A percentile compares a stretch with the other conserved stretches of the same genome.
Conservation (phyloP, 2,329 filamentous ascomycete genomes). For the Botryotinia globosa region DNA sequence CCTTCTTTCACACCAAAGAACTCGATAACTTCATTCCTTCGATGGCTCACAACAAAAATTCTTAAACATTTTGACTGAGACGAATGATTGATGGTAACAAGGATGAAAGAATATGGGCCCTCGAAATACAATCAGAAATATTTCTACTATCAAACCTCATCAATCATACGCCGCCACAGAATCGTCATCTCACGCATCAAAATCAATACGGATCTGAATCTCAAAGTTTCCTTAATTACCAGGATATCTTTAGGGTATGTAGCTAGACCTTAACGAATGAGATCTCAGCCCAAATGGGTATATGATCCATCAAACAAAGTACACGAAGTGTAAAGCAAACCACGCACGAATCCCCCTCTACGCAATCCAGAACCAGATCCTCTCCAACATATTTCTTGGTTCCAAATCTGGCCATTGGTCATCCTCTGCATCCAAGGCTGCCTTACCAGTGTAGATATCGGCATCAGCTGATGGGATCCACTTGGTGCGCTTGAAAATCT, state of each 20-base stretch:
- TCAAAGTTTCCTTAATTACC: background rate
- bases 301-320: conserved; percentile 11
- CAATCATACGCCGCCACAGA: background rate
- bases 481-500: conserved; percentile 63
- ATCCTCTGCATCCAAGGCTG: conserved; percentile 46
- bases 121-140: background rate
- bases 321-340: background rate
- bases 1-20: background rate
- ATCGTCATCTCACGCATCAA: background rate
- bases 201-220: background rate
- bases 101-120: background rate
- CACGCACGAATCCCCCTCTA: conserved; percentile 28
- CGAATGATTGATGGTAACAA: background rate
- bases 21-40: background rate
- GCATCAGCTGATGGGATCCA: conserved; percentile 40
- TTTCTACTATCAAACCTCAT: background rate
- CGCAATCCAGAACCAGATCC: conserved; percentile 47
- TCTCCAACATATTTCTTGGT: conserved; percentile 44
- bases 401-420: conserved; percentile 41
- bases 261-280: background rate
- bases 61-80: background rate
- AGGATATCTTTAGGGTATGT: conserved; percentile 7
- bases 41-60: background rate
- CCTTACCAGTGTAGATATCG: conserved; percentile 46
- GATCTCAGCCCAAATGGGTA: background rate